phyloP scores from a whole-genome alignment of 129 eudicot species.

The Pseudognaphalium luteoalbum region DNA sequence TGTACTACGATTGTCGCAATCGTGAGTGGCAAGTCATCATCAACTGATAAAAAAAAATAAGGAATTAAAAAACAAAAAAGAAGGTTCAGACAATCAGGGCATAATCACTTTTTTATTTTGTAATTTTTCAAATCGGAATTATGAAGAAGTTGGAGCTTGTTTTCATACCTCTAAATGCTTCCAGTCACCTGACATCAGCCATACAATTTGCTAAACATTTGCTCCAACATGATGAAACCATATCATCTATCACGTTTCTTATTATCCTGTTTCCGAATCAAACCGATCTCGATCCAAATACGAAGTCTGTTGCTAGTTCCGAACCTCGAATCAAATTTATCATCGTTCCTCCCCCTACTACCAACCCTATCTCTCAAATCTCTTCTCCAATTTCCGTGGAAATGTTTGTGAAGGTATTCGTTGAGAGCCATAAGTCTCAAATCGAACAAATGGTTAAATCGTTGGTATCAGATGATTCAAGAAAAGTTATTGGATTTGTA shows the following conservation, averaged over 20 bases:
- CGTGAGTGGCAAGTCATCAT: no score
- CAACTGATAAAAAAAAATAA: no score
- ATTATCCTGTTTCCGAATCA: constrained; percentile 8
- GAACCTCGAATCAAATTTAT: constrained; percentile 25
- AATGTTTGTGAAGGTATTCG: not conserved
- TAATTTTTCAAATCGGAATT: no score
- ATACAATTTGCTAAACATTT: constrained; percentile 35
- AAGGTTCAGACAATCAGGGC: no score
- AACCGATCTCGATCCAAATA: not conserved
- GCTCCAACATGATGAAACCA: constrained; percentile 24
- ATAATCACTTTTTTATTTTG: no score
- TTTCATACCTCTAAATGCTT: constrained; percentile 28
- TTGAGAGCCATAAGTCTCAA: constrained; percentile 10
- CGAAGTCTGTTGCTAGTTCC: constrained; percentile 9
- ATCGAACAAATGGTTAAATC: constrained; percentile 5
- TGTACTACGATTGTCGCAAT: no score
- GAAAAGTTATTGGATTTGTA: constrained; percentile 33
- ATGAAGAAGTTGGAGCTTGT: constrained; percentile 30
- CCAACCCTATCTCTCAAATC: not conserved
- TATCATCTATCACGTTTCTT: constrained; percentile 35
- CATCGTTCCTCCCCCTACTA: constrained; percentile 6
- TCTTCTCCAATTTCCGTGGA: constrained; percentile 7
- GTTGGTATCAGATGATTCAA: constrained; percentile 14
- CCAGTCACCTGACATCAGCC: constrained; percentile 30
- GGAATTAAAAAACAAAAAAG: no score